These are phyloP conservation scores for Phialemonium atrogriseum DNA, from an alignment of 2,329 filamentous ascomycete species.

Conservation along the genomic window DNA sequence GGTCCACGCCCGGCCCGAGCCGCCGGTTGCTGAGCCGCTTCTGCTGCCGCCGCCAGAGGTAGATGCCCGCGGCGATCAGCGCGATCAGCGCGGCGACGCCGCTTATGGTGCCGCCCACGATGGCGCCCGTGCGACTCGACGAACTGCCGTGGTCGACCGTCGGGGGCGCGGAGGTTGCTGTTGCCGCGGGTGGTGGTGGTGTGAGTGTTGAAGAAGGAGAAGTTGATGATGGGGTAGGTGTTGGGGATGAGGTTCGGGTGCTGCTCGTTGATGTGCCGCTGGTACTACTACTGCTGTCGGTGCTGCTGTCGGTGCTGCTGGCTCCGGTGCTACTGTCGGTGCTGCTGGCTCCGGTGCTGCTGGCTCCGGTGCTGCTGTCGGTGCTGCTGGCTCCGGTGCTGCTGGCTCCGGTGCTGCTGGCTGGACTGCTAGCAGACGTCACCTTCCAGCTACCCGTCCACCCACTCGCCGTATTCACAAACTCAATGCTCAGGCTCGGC, in stretches of 20 bases:
- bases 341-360: conserved; percentile 8
- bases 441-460: conserved; percentile 6
- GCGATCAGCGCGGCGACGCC: conserved; percentile 37
- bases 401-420: no score
- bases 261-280: conserved; percentile 5
- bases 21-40: conserved; percentile 30
- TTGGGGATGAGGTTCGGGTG: conserved; percentile 8
- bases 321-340: conserved; percentile 1
- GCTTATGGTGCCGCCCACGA: conserved; percentile 47
- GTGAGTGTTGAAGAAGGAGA: conserved; percentile 4
- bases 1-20: conserved; percentile 29
- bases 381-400: conserved; percentile 5
- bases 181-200: conserved; percentile 8
- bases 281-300: conserved; percentile 3
- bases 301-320: conserved; percentile 5
- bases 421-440: neutral
- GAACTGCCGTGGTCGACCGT: conserved; percentile 14
- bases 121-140: conserved; percentile 33
- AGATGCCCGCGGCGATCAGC: conserved; percentile 32
- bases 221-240: conserved; percentile 7
- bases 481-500: conserved; percentile 28
- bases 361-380: conserved; percentile 9
- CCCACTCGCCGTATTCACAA: conserved; percentile 26
- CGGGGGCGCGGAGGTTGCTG: conserved; percentile 10
- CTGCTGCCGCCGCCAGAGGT: conserved; percentile 31